Percentiles rank a stretch among this genome's conserved stretches.
These are phyloP conservation scores for Leccinellum rugosiceps DNA, from an alignment of 768 basidiomycete genomes.

Conservation along the genomic window DNA sequence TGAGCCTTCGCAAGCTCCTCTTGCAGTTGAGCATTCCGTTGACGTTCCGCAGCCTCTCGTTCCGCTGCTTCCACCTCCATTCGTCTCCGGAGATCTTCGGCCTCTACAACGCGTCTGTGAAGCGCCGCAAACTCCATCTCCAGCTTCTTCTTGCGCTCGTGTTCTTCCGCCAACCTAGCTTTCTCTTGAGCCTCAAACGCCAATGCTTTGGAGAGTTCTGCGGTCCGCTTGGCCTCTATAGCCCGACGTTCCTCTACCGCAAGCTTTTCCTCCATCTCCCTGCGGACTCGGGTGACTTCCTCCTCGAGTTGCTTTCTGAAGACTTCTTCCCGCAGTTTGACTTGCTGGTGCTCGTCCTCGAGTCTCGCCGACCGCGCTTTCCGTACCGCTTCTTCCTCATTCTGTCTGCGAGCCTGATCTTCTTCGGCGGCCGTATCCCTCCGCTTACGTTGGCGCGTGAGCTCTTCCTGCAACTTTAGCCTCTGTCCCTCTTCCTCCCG, in stretches of 20 bases:
- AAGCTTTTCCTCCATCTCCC: slow-evolving; percentile 20
- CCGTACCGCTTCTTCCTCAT: slow-evolving; percentile 19
- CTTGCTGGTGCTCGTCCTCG: slow-evolving; percentile 27
- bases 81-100: slow-evolving; percentile 26
- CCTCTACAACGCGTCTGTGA: slow-evolving; percentile 24
- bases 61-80: slow-evolving; percentile 29
- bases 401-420: slow-evolving; percentile 19
- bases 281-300: slow-evolving; percentile 25
- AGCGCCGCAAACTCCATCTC: slow-evolving; percentile 28
- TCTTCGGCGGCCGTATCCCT: slow-evolving; percentile 14
- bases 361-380: slow-evolving; percentile 14
- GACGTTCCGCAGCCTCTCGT: slow-evolving; percentile 26
- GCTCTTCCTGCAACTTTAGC: slow-evolving; percentile 23
- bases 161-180: slow-evolving; percentile 28
- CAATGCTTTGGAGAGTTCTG: slow-evolving; percentile 25
- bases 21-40: slow-evolving; percentile 27
- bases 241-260: slow-evolving; percentile 22
- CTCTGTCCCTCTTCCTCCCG: slow-evolving; percentile 30
- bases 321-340: slow-evolving; percentile 20
- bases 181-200: slow-evolving; percentile 30
- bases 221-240: slow-evolving; percentile 26
- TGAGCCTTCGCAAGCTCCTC: slow-evolving; percentile 30
- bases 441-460: slow-evolving; percentile 20
- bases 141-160: slow-evolving; percentile 26
- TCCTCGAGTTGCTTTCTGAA: slow-evolving; percentile 27